Evolutionary conservation across 179 eudicot genomes (phyloP).

Genomic region (Heliamphora ciliata): DNA sequence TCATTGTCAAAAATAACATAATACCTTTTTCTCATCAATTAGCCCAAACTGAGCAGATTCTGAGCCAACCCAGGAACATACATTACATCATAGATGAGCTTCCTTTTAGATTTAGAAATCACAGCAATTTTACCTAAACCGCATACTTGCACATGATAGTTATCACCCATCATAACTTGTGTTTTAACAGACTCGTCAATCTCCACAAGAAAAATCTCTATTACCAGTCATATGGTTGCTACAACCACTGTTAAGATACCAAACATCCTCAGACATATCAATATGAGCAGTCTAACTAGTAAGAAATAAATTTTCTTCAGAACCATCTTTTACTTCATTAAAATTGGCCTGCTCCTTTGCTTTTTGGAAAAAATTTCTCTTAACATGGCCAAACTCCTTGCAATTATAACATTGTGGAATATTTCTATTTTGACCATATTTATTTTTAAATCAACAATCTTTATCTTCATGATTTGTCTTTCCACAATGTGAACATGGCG

Average conservation of each 20-base stretch:
- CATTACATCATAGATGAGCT: background rate
- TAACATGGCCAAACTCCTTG: background rate
- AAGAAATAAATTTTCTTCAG: background rate
- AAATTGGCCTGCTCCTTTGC: too few relatives aligned
- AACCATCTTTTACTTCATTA: background rate
- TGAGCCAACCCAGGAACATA: background rate
- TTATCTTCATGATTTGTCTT: background rate
- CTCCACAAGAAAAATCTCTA: background rate
- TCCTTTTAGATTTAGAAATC: background rate
- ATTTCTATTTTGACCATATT: too few relatives aligned
- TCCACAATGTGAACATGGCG: background rate
- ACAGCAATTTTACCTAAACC: background rate
- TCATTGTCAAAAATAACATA: background rate
- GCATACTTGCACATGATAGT: background rate
- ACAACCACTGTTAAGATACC: background rate
- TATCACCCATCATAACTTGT: background rate
- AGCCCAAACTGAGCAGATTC: background rate
- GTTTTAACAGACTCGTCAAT: background rate
- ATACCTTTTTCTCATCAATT: background rate
- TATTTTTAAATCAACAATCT: background rate
- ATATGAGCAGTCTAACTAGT: background rate
- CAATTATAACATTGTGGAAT: background rate
- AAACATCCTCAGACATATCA: background rate
- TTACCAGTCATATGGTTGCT: background rate
- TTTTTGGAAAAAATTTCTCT: background rate